Percentiles rank a stretch among this genome's conserved stretches.
Conservation (phyloP, 1,284 basidiomycete species). For the Wallemia ichthyophaga region DNA sequence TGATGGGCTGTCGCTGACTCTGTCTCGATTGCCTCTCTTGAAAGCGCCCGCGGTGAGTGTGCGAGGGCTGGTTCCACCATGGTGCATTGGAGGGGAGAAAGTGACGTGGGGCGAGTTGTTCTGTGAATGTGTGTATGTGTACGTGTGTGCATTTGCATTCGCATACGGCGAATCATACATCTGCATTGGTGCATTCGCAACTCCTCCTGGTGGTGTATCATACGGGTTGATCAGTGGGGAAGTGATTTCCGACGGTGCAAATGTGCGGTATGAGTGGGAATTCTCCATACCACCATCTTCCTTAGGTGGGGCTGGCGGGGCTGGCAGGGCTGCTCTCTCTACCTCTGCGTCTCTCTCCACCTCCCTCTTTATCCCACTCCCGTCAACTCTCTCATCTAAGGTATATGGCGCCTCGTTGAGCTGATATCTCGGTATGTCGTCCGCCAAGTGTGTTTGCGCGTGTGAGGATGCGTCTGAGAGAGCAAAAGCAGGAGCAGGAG, state of each 20-base stretch:
- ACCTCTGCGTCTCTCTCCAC: too few relatives aligned
- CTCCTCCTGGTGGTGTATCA: neutral
- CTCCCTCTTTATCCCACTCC: too few relatives aligned
- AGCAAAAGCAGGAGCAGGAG: neutral
- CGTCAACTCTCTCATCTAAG: too few relatives aligned
- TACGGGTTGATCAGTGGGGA: neutral
- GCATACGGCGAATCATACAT: too few relatives aligned
- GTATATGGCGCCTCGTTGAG: too few relatives aligned
- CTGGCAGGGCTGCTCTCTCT: neutral
- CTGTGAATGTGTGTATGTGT: too few relatives aligned
- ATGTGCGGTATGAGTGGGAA: too few relatives aligned
- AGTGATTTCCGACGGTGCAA: too few relatives aligned
- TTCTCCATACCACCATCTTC: neutral
- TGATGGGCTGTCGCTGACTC: neutral
- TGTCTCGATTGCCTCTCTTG: neutral
- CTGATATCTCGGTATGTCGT: neutral
- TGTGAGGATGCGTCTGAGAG: neutral
- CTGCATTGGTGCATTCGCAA: neutral
- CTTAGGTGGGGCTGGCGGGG: neutral
- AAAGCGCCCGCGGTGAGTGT: neutral
- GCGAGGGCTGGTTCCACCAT: neutral
- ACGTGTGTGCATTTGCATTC: too few relatives aligned
- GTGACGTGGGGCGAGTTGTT: neutral
- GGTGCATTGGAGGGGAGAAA: neutral
- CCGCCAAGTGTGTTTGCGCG: neutral